These are phyloP conservation scores for Trichophyton simii DNA, from an alignment of 2,329 filamentous ascomycete genomes.

Conservation along the genomic window DNA sequence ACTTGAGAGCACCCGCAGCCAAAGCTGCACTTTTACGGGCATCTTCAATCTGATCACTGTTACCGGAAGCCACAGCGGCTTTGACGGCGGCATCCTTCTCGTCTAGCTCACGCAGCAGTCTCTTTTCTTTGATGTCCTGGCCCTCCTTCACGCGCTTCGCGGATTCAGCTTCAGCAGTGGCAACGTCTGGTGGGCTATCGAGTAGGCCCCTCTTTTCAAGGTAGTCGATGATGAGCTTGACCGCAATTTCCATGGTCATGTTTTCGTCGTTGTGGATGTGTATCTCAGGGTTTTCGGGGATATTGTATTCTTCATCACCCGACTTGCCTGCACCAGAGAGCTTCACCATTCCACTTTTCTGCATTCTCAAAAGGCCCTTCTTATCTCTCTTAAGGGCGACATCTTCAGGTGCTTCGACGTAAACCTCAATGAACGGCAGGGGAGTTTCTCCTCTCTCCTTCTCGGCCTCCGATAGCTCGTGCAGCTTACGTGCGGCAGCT, in stretches of 20 bases:
- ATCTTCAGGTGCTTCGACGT: conserved; percentile 78
- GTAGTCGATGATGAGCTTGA: conserved; percentile 67
- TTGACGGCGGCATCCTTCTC: neutral
- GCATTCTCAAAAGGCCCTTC: conserved; percentile 49
- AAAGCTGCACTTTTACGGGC: too few species aligned
- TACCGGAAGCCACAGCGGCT: neutral
- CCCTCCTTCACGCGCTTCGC: neutral
- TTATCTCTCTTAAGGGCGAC: conserved; percentile 91
- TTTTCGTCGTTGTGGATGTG: conserved; percentile 67
- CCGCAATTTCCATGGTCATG: conserved; percentile 76
- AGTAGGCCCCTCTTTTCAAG: conserved; percentile 56
- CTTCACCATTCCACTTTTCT: conserved; percentile 57
- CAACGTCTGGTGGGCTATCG: conserved; percentile 17
- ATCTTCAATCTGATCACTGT: too few species aligned
- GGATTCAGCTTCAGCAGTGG: neutral
- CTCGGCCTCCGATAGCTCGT: conserved; percentile 46
- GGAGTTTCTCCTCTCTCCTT: conserved; percentile 22
- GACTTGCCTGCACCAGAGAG: conserved; percentile 76
- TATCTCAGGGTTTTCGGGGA: conserved; percentile 62
- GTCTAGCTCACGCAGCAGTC: neutral
- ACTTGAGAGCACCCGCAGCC: too few species aligned
- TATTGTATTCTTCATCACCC: conserved; percentile 69
- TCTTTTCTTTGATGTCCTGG: neutral
- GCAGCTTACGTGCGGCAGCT: conserved; percentile 65
- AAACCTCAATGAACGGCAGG: conserved; percentile 86